These are phyloP conservation scores for Delonix regia DNA, from an alignment of 306 rosid species.

Conservation along the genomic window DNA sequence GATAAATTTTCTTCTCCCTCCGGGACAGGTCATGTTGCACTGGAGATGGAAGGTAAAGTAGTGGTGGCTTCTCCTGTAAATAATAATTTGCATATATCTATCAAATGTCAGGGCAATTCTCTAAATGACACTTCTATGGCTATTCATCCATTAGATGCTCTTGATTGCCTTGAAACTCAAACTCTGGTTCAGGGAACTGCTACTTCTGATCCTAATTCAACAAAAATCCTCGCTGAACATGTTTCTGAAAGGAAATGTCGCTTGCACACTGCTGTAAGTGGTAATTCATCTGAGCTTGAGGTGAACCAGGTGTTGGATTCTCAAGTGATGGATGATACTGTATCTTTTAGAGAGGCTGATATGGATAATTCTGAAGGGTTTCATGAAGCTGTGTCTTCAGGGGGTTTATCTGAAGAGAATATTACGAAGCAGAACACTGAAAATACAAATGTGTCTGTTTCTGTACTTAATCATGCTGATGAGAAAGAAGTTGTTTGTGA, in stretches of 20 bases:
- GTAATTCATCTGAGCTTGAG: constrained; percentile 39
- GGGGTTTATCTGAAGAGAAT: constrained; percentile 39
- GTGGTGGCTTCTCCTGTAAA: constrained; percentile 8
- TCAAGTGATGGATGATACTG: constrained; percentile 32
- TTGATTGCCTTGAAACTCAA: constrained; percentile 32
- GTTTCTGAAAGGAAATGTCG: constrained; percentile 38
- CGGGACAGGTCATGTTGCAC: constrained; percentile 1
- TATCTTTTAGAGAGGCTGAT: constrained; percentile 42
- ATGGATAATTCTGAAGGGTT: constrained; percentile 41
- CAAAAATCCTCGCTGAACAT: constrained; percentile 43
- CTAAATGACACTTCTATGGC: constrained; percentile 19
- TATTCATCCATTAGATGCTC: constrained; percentile 35
- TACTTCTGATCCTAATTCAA: constrained; percentile 36
- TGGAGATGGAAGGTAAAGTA: constrained; percentile 27
- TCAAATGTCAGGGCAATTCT: constrained; percentile 35
- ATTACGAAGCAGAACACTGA: constrained; percentile 34
- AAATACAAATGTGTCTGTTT: constrained; percentile 35
- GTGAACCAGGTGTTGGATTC: constrained; percentile 29
- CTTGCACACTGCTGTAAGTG: background rate
- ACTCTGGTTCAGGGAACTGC: constrained; percentile 40
- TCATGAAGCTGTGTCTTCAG: constrained; percentile 47
- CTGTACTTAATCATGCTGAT: constrained; percentile 40
- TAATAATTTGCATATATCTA: constrained; percentile 36
- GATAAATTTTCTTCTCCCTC: constrained; percentile 47
- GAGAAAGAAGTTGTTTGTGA: constrained; percentile 39